A percentile compares a stretch with the other conserved stretches of the same genome.
Conservation (phyloP, 495 filamentous ascomycete species). For the Umbilicaria muhlenbergii region DNA sequence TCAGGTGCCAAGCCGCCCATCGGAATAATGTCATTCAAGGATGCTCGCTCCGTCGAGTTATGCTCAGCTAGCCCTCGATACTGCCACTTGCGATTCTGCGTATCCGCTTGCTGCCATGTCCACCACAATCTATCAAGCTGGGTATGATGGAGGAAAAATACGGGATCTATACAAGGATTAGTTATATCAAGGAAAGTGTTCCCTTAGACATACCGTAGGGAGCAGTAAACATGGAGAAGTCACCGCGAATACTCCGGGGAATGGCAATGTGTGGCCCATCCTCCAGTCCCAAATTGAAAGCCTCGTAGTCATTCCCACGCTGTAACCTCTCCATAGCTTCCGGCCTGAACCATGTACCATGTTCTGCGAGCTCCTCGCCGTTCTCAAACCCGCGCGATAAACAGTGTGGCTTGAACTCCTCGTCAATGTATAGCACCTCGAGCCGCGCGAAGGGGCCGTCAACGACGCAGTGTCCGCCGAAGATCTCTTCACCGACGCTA, state of each 20-base stretch:
- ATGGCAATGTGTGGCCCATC: conserved; percentile 12
- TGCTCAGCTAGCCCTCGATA: neutral
- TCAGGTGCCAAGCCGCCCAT: neutral
- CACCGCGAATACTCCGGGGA: conserved; percentile 9
- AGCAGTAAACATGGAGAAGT: conserved; percentile 7
- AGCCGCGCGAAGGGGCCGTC: conserved; percentile 11
- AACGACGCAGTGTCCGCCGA: conserved; percentile 7
- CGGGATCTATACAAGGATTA: conserved; percentile 23
- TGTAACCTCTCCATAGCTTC: conserved; percentile 8
- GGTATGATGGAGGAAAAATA: conserved; percentile 42
- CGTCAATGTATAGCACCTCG: conserved; percentile 5
- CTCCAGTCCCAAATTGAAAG: conserved; percentile 11
- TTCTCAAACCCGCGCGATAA: conserved; percentile 7
- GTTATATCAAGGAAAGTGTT: neutral
- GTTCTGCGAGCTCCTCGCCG: neutral
- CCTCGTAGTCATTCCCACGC: conserved; percentile 9
- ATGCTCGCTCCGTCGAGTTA: neutral
- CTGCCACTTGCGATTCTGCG: conserved; percentile 3
- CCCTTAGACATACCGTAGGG: conserved; percentile 2
- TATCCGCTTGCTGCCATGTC: conserved; percentile 37
- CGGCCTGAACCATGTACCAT: neutral
- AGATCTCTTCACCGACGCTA: neutral
- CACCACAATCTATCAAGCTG: conserved; percentile 42
- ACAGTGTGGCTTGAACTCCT: conserved; percentile 8
- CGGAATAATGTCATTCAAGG: neutral